Percentiles rank a stretch among this genome's conserved stretches.
These are phyloP conservation scores for Lophium mytilinum DNA, from an alignment of 495 filamentous ascomycete species.

Conservation along the genomic window DNA sequence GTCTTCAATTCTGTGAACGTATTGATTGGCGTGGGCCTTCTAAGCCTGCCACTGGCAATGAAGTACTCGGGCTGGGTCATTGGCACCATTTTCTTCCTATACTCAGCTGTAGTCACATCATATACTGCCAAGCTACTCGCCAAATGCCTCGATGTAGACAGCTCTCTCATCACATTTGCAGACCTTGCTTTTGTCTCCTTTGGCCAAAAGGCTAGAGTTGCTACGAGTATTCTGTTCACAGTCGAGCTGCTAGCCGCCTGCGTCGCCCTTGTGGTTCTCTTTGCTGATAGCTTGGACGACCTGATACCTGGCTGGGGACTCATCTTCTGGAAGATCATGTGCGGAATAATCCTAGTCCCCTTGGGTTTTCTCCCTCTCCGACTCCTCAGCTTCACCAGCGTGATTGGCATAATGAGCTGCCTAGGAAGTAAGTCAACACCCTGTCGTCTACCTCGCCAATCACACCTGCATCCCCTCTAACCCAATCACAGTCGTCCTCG, in stretches of 20 bases:
- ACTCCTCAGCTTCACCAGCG: constrained; percentile 79
- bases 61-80: constrained; percentile 88
- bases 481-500: constrained; percentile 55
- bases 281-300: constrained; percentile 79
- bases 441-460: constrained; percentile 1
- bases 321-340: constrained; percentile 78
- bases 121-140: constrained; percentile 85
- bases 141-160: constrained; percentile 82
- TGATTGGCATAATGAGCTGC: constrained; percentile 82
- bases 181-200: constrained; percentile 91
- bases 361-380: constrained; percentile 80
- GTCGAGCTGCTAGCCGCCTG: constrained; percentile 82
- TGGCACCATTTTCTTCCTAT: constrained; percentile 65
- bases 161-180: constrained; percentile 75
- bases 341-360: constrained; percentile 71
- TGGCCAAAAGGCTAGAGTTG: constrained; percentile 69
- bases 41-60: constrained; percentile 83
- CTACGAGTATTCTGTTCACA: constrained; percentile 77
- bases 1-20: constrained; percentile 97
- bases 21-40: constrained; percentile 80
- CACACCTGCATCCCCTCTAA: constrained; percentile 4
- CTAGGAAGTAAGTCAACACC: constrained; percentile 62
- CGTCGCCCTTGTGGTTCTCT: constrained; percentile 86
- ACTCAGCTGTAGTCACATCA: constrained; percentile 64
- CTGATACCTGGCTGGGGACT: constrained; percentile 67